Evolutionary conservation across 495 filamentous ascomycete species (phyloP).

Genomic region (Penicillium verhagenii): DNA sequence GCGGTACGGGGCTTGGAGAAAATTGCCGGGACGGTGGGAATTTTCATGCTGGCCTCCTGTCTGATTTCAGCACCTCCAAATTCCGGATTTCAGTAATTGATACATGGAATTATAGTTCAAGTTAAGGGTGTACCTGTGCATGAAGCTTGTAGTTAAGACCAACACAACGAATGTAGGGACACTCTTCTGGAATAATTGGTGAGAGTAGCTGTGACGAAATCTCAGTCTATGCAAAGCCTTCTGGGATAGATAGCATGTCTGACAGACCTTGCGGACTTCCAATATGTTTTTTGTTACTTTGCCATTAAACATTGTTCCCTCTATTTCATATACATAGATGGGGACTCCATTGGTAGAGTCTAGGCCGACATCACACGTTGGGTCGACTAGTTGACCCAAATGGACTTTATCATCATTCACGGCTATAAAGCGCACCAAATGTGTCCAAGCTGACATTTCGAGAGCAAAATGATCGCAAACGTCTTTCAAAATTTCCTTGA

Average conservation of each 20-base stretch:
- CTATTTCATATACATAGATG: not conserved
- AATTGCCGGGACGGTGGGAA: slow-evolving; percentile 65
- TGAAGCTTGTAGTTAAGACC: slow-evolving; percentile 66
- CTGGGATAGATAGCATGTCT: not conserved
- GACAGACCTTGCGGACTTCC: not conserved
- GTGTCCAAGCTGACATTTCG: too few species aligned
- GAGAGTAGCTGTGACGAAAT: not conserved
- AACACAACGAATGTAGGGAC: slow-evolving; percentile 54
- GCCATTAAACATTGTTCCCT: not conserved
- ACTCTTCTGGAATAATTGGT: slow-evolving; percentile 9
- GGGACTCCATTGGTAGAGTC: not conserved
- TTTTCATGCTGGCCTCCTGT: slow-evolving; percentile 64
- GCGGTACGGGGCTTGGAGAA: slow-evolving; percentile 72
- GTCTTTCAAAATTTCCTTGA: too few species aligned
- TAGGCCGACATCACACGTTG: not conserved
- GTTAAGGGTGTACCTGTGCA: too few species aligned
- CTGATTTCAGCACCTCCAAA: too few species aligned
- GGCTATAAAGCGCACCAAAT: not conserved
- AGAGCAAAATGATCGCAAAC: too few species aligned
- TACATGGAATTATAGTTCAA: too few species aligned
- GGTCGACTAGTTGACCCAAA: not conserved
- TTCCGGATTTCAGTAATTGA: too few species aligned
- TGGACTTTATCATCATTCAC: not conserved
- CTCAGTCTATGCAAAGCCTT: not conserved
- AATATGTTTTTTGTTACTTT: not conserved